Conservation (phyloP, 306 rosid species). For the Cucurbita pepo region DNA sequence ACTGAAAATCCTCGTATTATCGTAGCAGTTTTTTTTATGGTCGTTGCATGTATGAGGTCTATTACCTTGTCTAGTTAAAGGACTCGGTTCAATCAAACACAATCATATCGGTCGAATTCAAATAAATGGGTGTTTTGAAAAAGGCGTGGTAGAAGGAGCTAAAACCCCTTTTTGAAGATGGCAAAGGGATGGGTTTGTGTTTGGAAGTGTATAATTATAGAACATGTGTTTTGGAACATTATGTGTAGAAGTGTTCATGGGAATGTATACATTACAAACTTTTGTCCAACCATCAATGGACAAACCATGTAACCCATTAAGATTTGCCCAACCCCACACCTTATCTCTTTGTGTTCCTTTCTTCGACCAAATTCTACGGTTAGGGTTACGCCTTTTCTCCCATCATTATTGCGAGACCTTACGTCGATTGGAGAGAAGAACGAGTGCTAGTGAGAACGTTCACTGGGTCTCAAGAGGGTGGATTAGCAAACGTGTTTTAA, state of each 20-base stretch:
- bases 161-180: not conserved
- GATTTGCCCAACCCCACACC: not conserved
- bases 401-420: not conserved
- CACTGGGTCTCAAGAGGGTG: too few species aligned
- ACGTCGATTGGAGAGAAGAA: too few species aligned
- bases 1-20: too few species aligned
- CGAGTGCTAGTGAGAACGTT: too few species aligned
- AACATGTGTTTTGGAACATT: not conserved
- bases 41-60: too few species aligned
- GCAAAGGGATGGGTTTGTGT: not conserved
- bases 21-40: too few species aligned
- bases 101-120: too few species aligned
- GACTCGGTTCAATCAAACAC: too few species aligned
- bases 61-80: too few species aligned
- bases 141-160: not conserved
- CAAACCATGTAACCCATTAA: not conserved
- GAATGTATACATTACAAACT: not conserved
- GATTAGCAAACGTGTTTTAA: too few species aligned
- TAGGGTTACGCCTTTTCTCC: not conserved
- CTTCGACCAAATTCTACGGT: not conserved
- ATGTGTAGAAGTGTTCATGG: not conserved
- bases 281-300: not conserved
- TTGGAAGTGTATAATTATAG: not conserved
- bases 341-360: not conserved
- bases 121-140: too few species aligned